These are phyloP conservation scores for Trametes meyenii DNA, from an alignment of 768 basidiomycete genomes.

Conservation along the genomic window DNA sequence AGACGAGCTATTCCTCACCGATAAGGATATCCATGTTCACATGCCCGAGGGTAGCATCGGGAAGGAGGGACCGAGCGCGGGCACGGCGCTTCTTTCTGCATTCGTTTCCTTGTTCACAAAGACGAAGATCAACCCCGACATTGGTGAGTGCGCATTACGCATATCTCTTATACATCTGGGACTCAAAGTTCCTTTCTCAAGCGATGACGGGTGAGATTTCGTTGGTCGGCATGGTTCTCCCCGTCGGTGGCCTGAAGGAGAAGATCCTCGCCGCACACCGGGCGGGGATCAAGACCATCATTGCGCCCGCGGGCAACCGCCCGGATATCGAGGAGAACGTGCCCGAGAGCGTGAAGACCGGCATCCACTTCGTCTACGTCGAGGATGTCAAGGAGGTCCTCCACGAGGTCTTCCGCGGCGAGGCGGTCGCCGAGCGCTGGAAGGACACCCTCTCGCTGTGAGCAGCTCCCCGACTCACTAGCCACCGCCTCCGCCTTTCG, in stretches of 20 bases:
- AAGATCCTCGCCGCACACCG: constrained; percentile 97
- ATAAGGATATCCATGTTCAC: constrained; percentile 91
- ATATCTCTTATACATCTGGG: neutral
- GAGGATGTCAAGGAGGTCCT: constrained; percentile 91
- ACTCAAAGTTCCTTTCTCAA: constrained; percentile 31
- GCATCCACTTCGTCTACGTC: constrained; percentile 94
- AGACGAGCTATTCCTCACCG: constrained; percentile 78
- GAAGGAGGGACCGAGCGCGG: constrained; percentile 96
- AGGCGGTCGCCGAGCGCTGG: constrained; percentile 63
- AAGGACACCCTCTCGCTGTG: constrained; percentile 53
- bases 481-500: neutral
- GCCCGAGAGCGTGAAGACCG: constrained; percentile 92
- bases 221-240: constrained; percentile 92
- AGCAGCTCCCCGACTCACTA: neutral
- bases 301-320: constrained; percentile 85
- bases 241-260: constrained; percentile 95
- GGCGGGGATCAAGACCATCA: constrained; percentile 91
- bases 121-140: constrained; percentile 81
- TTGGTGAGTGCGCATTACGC: constrained; percentile 56
- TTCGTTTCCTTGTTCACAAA: constrained; percentile 91
- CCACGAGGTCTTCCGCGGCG: constrained; percentile 79
- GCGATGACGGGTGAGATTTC: constrained; percentile 99
- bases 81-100: constrained; percentile 89
- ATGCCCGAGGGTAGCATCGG: constrained; percentile 95
- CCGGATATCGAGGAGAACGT: constrained; percentile 98